These are phyloP conservation scores for Aphanomyces cochlioides DNA, from an alignment of 352 stramenopile genomes.

Conservation along the genomic window DNA sequence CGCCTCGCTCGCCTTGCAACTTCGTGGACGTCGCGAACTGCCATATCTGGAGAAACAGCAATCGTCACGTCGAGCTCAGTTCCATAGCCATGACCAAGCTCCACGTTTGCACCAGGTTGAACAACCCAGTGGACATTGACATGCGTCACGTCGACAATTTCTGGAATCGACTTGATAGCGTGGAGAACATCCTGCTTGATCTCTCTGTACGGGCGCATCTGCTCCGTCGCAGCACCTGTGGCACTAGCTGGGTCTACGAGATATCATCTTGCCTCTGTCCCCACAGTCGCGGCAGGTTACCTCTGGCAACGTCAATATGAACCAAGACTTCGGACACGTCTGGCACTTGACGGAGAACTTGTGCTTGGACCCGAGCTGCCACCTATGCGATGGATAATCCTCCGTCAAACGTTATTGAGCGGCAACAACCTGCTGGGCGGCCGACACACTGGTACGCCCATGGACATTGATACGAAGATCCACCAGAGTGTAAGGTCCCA, in stretches of 20 bases:
- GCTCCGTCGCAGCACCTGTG: conserved; percentile 43
- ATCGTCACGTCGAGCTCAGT: conserved; percentile 78
- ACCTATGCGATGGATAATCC: conserved; percentile 39
- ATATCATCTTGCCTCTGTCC: conserved; percentile 31
- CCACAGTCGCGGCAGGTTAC: neutral
- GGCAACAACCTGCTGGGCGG: conserved; percentile 65
- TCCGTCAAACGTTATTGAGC: neutral
- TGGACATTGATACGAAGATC: conserved; percentile 79
- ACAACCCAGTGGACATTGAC: conserved; percentile 72
- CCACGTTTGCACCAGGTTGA: conserved; percentile 38
- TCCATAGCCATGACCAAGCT: conserved; percentile 42
- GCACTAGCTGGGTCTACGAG: conserved; percentile 33
- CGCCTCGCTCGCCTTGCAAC: conserved; percentile 69
- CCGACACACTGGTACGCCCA: conserved; percentile 74
- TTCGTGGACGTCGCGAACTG: conserved; percentile 63
- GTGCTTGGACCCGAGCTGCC: conserved; percentile 54
- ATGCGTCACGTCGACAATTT: conserved; percentile 70
- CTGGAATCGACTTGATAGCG: conserved; percentile 55
- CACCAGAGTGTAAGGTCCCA: conserved; percentile 84
- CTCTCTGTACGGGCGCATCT: conserved; percentile 70
- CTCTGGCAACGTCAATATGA: conserved; percentile 64
- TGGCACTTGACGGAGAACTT: conserved; percentile 61
- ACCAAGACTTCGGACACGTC: conserved; percentile 87
- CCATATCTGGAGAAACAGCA: conserved; percentile 65
- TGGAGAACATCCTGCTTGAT: conserved; percentile 67